Evolutionary conservation across 805 yeast species (phyloP).

Genomic region (Kuraishia borneana): DNA sequence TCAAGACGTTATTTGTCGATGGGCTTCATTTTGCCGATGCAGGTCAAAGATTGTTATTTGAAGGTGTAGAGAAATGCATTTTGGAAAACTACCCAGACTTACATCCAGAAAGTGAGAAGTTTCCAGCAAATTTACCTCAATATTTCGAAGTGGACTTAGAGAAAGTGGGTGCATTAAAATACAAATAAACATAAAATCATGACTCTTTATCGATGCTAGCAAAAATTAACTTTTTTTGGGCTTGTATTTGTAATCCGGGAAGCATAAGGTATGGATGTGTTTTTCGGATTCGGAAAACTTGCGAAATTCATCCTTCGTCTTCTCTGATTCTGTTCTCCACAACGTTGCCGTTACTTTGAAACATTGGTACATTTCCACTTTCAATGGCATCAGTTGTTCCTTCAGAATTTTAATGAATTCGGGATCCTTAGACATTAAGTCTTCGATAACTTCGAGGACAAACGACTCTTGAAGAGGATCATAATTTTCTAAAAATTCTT

Average conservation of each 20-base stretch:
- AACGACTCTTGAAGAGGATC: constrained; percentile 7
- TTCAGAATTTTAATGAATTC: constrained; percentile 5
- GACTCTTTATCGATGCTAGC: neutral
- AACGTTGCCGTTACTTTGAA: constrained; percentile 30
- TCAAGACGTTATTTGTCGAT: constrained; percentile 20
- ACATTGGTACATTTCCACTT: constrained; percentile 28
- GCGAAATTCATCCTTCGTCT: constrained; percentile 24
- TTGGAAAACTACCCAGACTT: constrained; percentile 22
- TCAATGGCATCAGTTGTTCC: constrained; percentile 9
- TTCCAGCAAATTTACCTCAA: constrained; percentile 10
- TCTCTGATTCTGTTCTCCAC: constrained; percentile 30
- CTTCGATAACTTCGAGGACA: constrained; percentile 4
- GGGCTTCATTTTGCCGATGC: constrained; percentile 33
- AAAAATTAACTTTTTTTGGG: constrained; percentile 12
- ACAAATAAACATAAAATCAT: neutral
- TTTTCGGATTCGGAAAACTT: constrained; percentile 28
- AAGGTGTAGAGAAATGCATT: constrained; percentile 20
- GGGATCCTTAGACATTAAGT: constrained; percentile 4
- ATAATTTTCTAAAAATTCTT: constrained; percentile 5
- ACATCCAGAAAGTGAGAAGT: constrained; percentile 6
- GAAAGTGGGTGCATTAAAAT: neutral
- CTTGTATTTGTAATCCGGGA: constrained; percentile 31
- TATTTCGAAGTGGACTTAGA: constrained; percentile 10
- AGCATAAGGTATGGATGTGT: constrained; percentile 25
- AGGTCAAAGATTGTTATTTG: constrained; percentile 26